Base-by-base conservation (phyloP, 2,329 filamentous ascomycete species). In the Aspergillus intermedius region DNA sequence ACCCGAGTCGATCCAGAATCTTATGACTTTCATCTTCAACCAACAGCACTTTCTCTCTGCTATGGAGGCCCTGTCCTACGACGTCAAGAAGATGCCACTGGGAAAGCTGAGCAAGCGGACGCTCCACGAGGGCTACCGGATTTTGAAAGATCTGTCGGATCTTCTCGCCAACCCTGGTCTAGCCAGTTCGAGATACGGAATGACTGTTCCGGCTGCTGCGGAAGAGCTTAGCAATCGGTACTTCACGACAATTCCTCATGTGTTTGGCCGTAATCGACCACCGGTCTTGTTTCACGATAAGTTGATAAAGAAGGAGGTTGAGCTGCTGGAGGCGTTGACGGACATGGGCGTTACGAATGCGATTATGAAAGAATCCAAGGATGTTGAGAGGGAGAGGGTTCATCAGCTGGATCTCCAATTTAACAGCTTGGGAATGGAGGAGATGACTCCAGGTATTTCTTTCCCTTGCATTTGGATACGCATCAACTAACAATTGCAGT, bases 21-120 rank as follows among this genome's bases (percentile, higher is more conserved):
- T 95, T 17, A 84, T 94, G 77, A 72, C 83, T 51, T 79, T 95
- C 54, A 94, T 95, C 51, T 95, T 95, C 75, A 91, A 94, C 65
- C 77, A 81, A 49, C 65, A 83, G 19, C 84, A 84, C 62, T 89
- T 94, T 66, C 74, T 80, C 19, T 77, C 77, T 17, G 79, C 69
- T 1, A 64, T 76, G 62, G 64, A 62, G 2, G 61, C 63, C 4
- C 67, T 76, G 60, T 64, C 67, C 1, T 76, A 76, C 45, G 72
- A 76, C 43, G 68, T 67, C 1, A 63, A 85, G 54, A 94, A 94
- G 66, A 73, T 95, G 37, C 89, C 89, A 0, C 74, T 95, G 1
- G 90, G 89, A 4, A 94, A 93, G 63, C 77, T 95, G 21, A 88
- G 87, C 74, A 89, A 91, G 60, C 71, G 78, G 10, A 93, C 87